Conservation (phyloP, 352 stramenopile genomes). For the Globisporangium takayamanum region DNA sequence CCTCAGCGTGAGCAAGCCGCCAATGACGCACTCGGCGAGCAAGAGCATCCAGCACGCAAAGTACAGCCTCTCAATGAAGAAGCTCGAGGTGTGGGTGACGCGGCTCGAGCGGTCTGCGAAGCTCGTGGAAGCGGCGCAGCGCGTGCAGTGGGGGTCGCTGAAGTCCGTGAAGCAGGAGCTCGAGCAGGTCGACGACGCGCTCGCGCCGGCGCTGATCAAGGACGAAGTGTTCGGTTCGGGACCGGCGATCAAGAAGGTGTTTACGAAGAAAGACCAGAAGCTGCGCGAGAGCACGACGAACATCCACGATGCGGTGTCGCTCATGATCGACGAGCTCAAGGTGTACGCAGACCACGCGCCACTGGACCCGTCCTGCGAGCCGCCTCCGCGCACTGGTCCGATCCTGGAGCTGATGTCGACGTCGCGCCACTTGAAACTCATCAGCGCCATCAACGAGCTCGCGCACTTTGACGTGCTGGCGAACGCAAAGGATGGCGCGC, state of each 20-base stretch:
- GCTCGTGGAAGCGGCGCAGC: slow-evolving; percentile 68
- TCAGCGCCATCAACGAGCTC: slow-evolving; percentile 68
- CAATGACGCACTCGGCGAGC: slow-evolving; percentile 12
- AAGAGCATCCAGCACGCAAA: slow-evolving; percentile 61
- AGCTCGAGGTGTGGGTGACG: slow-evolving; percentile 67
- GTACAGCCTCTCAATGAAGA: slow-evolving; percentile 72
- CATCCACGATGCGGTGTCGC: slow-evolving; percentile 44
- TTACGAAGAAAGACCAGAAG: slow-evolving; percentile 69
- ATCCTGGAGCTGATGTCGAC: slow-evolving; percentile 69
- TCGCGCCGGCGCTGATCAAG: slow-evolving; percentile 25
- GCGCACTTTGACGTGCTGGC: slow-evolving; percentile 48
- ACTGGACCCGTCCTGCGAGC: slow-evolving; percentile 39
- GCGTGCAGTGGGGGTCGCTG: slow-evolving; percentile 56
- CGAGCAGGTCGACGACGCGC: slow-evolving; percentile 16
- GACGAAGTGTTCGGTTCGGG: slow-evolving; percentile 49
- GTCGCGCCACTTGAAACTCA: slow-evolving; percentile 63
- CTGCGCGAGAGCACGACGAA: slow-evolving; percentile 47
- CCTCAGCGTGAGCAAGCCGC: neutral
- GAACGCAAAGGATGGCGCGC: slow-evolving; percentile 12
- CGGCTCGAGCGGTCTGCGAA: slow-evolving; percentile 70
- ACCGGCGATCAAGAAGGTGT: slow-evolving; percentile 65
- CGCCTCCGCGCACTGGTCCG: slow-evolving; percentile 39
- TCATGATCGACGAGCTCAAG: slow-evolving; percentile 69
- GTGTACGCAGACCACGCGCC: slow-evolving; percentile 49
- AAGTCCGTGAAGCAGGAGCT: slow-evolving; percentile 25